Conservation (phyloP, 176 grass and related monocot genomes). For the Saccharum spontaneum region DNA sequence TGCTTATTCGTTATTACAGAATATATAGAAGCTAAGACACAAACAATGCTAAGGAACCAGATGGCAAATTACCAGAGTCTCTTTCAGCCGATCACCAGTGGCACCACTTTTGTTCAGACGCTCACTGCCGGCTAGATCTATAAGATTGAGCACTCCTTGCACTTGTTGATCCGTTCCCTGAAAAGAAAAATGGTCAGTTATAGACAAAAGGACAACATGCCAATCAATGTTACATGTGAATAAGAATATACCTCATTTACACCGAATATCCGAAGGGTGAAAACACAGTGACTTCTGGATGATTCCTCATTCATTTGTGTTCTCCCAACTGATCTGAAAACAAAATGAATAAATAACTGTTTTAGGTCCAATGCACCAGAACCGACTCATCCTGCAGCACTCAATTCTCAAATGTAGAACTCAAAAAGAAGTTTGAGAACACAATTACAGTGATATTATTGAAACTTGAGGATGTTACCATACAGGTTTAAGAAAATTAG, state of each 20-base stretch:
- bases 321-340: slow-evolving; percentile 72
- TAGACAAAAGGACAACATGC: neutral
- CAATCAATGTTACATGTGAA: neutral
- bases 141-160: slow-evolving; percentile 87
- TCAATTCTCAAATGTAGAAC: neutral
- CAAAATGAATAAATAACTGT: neutral
- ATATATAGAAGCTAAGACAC: neutral
- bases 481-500: neutral
- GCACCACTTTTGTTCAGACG: slow-evolving; percentile 85
- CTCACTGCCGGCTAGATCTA: slow-evolving; percentile 95
- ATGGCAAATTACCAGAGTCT: slow-evolving; percentile 64
- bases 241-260: slow-evolving; percentile 63
- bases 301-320: slow-evolving; percentile 97
- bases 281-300: slow-evolving; percentile 94
- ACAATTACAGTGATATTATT: neutral
- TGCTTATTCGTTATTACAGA: neutral
- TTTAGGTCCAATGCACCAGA: neutral
- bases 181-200: neutral
- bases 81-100: slow-evolving; percentile 84
- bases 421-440: neutral
- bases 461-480: neutral
- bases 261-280: slow-evolving; percentile 80
- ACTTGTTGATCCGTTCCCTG: slow-evolving; percentile 94
- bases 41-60: neutral
- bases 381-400: neutral